Evolutionary conservation across 768 basidiomycete genomes (phyloP).

Genomic region (Pleurotus pulmonarius): DNA sequence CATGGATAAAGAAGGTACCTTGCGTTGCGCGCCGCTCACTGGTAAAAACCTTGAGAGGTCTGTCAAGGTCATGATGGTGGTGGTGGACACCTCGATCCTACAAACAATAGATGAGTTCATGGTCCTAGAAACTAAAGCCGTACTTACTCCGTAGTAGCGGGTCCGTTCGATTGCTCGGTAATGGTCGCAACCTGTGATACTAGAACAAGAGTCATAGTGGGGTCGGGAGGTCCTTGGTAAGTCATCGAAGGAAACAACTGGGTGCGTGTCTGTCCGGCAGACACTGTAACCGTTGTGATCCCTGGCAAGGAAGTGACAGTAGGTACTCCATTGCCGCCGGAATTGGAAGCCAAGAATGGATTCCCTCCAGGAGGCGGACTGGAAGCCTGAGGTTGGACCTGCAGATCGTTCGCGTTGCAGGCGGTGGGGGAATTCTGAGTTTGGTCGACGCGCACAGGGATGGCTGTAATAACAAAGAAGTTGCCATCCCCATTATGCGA

Average conservation of each 20-base stretch:
- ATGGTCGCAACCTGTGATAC: not conserved
- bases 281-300: not conserved
- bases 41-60: conserved; percentile 11
- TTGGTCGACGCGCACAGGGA: conserved; percentile 32
- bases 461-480: conserved; percentile 37
- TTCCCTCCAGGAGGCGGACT: conserved; percentile 24
- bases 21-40: conserved; percentile 6
- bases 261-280: not conserved
- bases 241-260: not conserved
- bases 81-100: conserved; percentile 11
- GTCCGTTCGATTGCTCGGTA: not conserved
- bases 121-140: not conserved
- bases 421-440: conserved; percentile 14
- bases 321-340: not conserved
- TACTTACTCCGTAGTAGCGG: not conserved
- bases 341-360: conserved; percentile 21
- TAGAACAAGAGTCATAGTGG: not conserved
- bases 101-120: not conserved
- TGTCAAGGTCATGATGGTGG: conserved; percentile 7
- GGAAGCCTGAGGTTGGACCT: conserved; percentile 30
- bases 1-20: not conserved
- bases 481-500: conserved; percentile 26
- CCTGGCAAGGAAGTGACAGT: conserved; percentile 4
- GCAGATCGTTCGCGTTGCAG: conserved; percentile 21
- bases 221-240: not conserved